Percentiles rank a stretch among this genome's conserved stretches.
phyloP scores from a whole-genome alignment of 2,329 filamentous ascomycete genomes.

The Fusarium subglutinans region DNA sequence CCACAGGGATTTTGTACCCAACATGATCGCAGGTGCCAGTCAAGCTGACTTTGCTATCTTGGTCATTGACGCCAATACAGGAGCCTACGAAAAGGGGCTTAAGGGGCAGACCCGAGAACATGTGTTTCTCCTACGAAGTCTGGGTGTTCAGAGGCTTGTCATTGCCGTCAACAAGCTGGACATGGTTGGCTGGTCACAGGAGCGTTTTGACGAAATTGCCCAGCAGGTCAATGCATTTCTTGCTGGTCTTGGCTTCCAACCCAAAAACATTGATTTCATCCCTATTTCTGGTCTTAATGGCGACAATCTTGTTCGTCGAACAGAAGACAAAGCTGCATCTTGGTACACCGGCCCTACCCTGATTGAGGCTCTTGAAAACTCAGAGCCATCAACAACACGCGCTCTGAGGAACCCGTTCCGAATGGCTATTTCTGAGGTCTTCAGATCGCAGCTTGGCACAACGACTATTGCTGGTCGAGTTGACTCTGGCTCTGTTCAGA shows the following conservation, averaged over 20 bases:
- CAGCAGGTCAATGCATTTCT: constrained; percentile 87
- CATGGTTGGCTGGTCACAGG: constrained; percentile 81
- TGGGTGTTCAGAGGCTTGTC: constrained; percentile 88
- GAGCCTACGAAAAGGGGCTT: constrained; percentile 92
- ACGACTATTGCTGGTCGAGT: constrained; percentile 88
- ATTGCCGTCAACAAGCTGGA: constrained; percentile 98
- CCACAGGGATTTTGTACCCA: constrained; percentile 95
- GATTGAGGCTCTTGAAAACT: constrained; percentile 85
- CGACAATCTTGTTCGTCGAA: constrained; percentile 78
- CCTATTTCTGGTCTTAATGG: constrained; percentile 90
- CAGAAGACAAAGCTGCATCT: constrained; percentile 63
- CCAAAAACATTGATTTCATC: constrained; percentile 84
- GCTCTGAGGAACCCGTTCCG: constrained; percentile 82
- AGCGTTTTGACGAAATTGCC: constrained; percentile 84
- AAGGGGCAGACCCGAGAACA: constrained; percentile 96
- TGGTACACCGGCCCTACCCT: constrained; percentile 88
- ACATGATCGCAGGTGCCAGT: constrained; percentile 97
- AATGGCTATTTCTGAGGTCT: constrained; percentile 88
- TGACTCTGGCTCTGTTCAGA: constrained; percentile 83
- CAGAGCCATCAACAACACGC: constrained; percentile 72
- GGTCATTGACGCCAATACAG: constrained; percentile 89
- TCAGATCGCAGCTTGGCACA: constrained; percentile 81
- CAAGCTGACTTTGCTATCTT: constrained; percentile 96
- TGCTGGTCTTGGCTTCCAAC: constrained; percentile 80
- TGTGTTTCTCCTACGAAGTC: constrained; percentile 85